These are phyloP conservation scores for Neonectria punicea DNA, from an alignment of 2,329 filamentous ascomycete species.

Conservation along the genomic window DNA sequence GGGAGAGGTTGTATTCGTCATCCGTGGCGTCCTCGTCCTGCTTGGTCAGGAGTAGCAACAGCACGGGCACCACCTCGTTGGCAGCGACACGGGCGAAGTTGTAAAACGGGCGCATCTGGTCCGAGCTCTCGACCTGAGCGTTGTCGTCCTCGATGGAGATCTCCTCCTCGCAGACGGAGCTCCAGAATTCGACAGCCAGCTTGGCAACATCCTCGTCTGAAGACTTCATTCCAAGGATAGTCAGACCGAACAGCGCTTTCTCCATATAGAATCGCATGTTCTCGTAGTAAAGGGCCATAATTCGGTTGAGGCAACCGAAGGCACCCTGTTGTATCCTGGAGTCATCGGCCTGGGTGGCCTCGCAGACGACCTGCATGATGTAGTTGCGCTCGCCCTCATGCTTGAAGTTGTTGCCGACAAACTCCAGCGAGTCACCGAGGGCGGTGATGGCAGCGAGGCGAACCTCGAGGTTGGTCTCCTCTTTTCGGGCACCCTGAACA, in stretches of 20 bases:
- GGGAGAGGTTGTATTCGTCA: slow-evolving; percentile 96
- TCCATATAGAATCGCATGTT: slow-evolving; percentile 99
- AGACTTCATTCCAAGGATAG: slow-evolving; percentile 98
- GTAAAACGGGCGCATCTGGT: slow-evolving; percentile 91
- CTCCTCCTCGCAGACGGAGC: slow-evolving; percentile 99
- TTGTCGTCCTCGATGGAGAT: slow-evolving; percentile 99
- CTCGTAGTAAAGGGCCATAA: slow-evolving; percentile 99
- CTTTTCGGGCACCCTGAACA: slow-evolving; percentile 95
- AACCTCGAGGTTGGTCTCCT: slow-evolving; percentile 91
- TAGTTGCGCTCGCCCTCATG: slow-evolving; percentile 99
- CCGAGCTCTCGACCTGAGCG: slow-evolving; percentile 75
- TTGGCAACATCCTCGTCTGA: slow-evolving; percentile 98
- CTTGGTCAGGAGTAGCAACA: slow-evolving; percentile 89
- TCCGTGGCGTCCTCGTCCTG: slow-evolving; percentile 97
- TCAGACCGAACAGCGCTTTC: slow-evolving; percentile 97
- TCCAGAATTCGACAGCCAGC: slow-evolving; percentile 99
- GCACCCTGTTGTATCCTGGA: slow-evolving; percentile 92
- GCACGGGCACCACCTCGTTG: slow-evolving; percentile 91
- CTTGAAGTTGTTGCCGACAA: slow-evolving; percentile 98
- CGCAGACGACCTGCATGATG: slow-evolving; percentile 99
- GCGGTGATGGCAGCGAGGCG: slow-evolving; percentile 93
- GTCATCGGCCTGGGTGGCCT: slow-evolving; percentile 95
- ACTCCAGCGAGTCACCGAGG: slow-evolving; percentile 95
- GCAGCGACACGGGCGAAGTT: slow-evolving; percentile 95
- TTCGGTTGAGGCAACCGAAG: slow-evolving; percentile 97